A percentile compares a stretch with the other conserved stretches of the same genome.
phyloP scores from a whole-genome alignment of 345 rosid genomes.

The Mallotus nudiflorus region DNA sequence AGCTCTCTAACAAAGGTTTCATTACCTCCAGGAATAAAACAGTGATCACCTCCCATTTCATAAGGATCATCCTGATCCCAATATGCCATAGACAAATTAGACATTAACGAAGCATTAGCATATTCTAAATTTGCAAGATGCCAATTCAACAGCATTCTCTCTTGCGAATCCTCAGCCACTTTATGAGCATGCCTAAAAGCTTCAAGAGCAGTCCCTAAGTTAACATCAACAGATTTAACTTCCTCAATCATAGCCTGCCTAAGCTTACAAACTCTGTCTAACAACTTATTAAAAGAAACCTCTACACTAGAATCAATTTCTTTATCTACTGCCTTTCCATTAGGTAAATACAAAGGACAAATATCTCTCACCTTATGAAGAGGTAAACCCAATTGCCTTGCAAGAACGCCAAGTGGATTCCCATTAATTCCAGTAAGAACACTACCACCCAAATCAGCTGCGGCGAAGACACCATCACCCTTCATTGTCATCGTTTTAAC shows the following conservation, averaged over 20 bases:
- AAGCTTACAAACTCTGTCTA: conserved; percentile 94
- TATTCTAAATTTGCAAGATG: conserved; percentile 92
- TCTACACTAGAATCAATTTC: conserved; percentile 83
- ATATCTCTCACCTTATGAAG: conserved; percentile 96
- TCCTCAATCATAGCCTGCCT: conserved; percentile 96
- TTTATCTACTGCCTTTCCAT: conserved; percentile 69
- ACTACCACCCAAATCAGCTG: conserved; percentile 89
- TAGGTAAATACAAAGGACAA: conserved; percentile 87
- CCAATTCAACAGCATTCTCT: conserved; percentile 91
- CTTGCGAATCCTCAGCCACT: conserved; percentile 74
- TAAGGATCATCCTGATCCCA: conserved; percentile 99
- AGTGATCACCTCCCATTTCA: conserved; percentile 99
- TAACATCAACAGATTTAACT: conserved; percentile 78
- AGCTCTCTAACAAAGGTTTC: conserved; percentile 81
- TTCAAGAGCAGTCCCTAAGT: conserved; percentile 83
- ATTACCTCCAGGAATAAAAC: conserved; percentile 95
- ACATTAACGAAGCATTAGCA: conserved; percentile 88
- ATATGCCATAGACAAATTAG: conserved; percentile 86
- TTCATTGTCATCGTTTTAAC: conserved; percentile 80
- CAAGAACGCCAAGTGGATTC: conserved; percentile 90
- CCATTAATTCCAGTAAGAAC: conserved; percentile 97
- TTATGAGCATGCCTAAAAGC: conserved; percentile 74
- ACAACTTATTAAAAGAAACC: conserved; percentile 75
- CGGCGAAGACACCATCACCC: conserved; percentile 77
- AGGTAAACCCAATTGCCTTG: conserved; percentile 80